Percentiles rank a stretch among this genome's conserved stretches.
Conservation (phyloP, 2,329 filamentous ascomycete species). For the Purpureocillium takamizusanense region DNA sequence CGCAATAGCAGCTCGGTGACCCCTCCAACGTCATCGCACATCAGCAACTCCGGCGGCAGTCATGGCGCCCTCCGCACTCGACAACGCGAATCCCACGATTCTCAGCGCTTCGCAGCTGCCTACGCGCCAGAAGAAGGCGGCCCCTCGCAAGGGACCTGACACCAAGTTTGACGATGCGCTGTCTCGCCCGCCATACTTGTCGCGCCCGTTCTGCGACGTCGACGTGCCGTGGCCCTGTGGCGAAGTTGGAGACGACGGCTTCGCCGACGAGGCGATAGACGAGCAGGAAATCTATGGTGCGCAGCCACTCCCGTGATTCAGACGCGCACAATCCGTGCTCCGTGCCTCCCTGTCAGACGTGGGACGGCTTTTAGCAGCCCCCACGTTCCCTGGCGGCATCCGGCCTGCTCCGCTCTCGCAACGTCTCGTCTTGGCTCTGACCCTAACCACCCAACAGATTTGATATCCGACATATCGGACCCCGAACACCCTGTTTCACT, state of each 20-base stretch:
- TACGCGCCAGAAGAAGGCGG: slow-evolving; percentile 52
- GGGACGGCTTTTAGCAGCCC: too few relatives aligned
- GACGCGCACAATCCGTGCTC: too few relatives aligned
- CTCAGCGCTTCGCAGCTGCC: slow-evolving; percentile 82
- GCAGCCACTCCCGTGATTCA: slow-evolving; percentile 12
- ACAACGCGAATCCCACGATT: slow-evolving; percentile 91
- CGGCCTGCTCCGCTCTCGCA: too few relatives aligned
- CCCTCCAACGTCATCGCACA: too few relatives aligned
- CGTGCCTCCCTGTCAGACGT: too few relatives aligned
- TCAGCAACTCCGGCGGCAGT: neutral
- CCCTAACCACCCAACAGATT: slow-evolving; percentile 45
- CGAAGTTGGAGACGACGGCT: slow-evolving; percentile 43
- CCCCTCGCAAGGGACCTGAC: slow-evolving; percentile 36
- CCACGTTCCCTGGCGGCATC: too few relatives aligned
- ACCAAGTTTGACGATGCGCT: slow-evolving; percentile 37
- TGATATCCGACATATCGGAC: slow-evolving; percentile 91
- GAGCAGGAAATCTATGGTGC: slow-evolving; percentile 93
- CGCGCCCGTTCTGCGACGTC: slow-evolving; percentile 27
- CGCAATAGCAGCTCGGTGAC: too few relatives aligned
- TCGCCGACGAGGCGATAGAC: slow-evolving; percentile 74
- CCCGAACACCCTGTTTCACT: slow-evolving; percentile 93
- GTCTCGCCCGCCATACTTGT: slow-evolving; percentile 34
- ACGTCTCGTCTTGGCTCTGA: neutral
- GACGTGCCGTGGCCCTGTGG: slow-evolving; percentile 23
- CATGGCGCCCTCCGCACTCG: slow-evolving; percentile 26